Evolutionary conservation across 1,284 basidiomycete genomes (phyloP).

Genomic region (Vanrija humicola): DNA sequence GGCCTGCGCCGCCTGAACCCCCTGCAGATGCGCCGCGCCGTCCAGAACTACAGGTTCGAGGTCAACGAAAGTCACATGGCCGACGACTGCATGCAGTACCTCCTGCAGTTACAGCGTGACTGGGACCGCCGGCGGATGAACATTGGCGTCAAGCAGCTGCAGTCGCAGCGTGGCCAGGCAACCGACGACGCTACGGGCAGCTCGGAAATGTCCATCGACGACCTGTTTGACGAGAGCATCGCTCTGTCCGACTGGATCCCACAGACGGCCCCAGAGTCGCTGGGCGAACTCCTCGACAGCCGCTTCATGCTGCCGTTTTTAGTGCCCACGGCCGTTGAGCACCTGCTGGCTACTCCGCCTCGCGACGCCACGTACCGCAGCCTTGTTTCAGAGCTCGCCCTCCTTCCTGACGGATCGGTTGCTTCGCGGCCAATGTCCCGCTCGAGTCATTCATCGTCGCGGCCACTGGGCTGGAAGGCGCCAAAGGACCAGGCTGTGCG

Average conservation of each 20-base stretch:
- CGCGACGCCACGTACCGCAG: slow-evolving; percentile 37
- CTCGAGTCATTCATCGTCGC: slow-evolving; percentile 33
- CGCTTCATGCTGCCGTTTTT: slow-evolving; percentile 86
- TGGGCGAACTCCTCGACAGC: slow-evolving; percentile 84
- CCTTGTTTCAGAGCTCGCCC: slow-evolving; percentile 24
- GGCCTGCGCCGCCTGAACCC: slow-evolving; percentile 82
- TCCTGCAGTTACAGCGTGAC: slow-evolving; percentile 88
- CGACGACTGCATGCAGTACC: slow-evolving; percentile 89
- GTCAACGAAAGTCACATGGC: slow-evolving; percentile 87
- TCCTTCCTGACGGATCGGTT: slow-evolving; percentile 23
- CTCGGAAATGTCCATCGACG: slow-evolving; percentile 57
- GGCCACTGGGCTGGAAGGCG: slow-evolving; percentile 36
- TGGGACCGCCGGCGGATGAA: slow-evolving; percentile 88
- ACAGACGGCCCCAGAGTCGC: slow-evolving; percentile 66
- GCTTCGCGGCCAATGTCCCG: slow-evolving; percentile 29
- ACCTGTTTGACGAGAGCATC: slow-evolving; percentile 65
- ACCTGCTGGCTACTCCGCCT: slow-evolving; percentile 62
- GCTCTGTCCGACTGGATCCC: slow-evolving; percentile 71
- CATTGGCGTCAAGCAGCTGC: slow-evolving; percentile 60
- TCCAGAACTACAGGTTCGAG: slow-evolving; percentile 92
- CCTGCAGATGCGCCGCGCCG: slow-evolving; percentile 88
- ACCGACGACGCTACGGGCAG: slow-evolving; percentile 15
- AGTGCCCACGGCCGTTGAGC: slow-evolving; percentile 71
- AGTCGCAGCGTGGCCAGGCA: slow-evolving; percentile 51
- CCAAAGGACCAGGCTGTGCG: slow-evolving; percentile 6